Conservation (phyloP, 371 early-diverging fungal species). For the Fennellomyces sp. region DNA sequence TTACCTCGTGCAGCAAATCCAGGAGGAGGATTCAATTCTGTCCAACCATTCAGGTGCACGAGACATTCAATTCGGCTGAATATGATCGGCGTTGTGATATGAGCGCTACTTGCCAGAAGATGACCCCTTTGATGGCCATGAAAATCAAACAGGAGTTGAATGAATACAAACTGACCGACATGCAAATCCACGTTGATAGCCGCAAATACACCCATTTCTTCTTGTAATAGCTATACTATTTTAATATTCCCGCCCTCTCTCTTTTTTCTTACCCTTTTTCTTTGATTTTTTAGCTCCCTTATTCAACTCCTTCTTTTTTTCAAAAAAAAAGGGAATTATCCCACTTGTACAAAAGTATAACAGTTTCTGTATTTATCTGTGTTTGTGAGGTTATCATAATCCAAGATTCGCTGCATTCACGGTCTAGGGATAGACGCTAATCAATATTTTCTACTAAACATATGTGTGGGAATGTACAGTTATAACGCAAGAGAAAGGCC, state of each 20-base stretch:
- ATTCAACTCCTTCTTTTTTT: neutral
- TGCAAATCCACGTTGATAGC: slow-evolving; percentile 77
- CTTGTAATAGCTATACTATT: slow-evolving; percentile 34
- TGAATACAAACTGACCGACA: slow-evolving; percentile 75
- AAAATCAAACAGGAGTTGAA: slow-evolving; percentile 79
- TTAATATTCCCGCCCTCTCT: neutral
- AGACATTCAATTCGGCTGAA: slow-evolving; percentile 67
- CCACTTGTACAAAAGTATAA: neutral
- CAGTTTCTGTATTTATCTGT: too few species aligned
- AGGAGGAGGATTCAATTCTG: slow-evolving; percentile 55
- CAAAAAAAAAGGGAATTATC: neutral
- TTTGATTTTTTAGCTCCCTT: slow-evolving; percentile 6
- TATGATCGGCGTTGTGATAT: slow-evolving; percentile 76
- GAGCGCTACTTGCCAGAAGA: slow-evolving; percentile 59
- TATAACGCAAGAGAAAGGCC: too few species aligned
- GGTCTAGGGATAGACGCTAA: too few species aligned
- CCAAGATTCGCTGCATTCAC: neutral
- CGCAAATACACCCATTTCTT: slow-evolving; percentile 77
- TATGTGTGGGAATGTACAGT: too few species aligned
- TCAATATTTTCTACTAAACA: too few species aligned
- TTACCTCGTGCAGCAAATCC: slow-evolving; percentile 2
- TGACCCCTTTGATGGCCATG: slow-evolving; percentile 71
- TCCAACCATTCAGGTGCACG: slow-evolving; percentile 63
- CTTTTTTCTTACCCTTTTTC: neutral
- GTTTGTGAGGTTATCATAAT: neutral